These are phyloP conservation scores for Obba rivulosa DNA, from an alignment of 768 basidiomycete species.

Conservation along the genomic window DNA sequence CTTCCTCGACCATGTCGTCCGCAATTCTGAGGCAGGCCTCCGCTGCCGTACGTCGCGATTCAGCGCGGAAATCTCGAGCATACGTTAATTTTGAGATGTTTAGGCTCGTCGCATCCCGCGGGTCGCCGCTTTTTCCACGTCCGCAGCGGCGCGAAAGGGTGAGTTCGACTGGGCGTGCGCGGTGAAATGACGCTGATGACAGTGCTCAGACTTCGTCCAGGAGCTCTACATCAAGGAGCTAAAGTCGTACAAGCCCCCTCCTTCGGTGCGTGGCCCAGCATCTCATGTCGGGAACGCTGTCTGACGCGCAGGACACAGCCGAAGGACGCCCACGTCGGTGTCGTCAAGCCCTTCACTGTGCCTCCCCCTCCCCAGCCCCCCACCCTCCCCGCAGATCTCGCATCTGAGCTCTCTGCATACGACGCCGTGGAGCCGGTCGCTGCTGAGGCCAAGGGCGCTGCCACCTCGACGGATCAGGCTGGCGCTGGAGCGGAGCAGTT, in stretches of 20 bases:
- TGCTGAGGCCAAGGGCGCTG: slow-evolving; percentile 27
- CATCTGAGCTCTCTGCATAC: slow-evolving; percentile 83
- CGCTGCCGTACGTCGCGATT: slow-evolving; percentile 34
- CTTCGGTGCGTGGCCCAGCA: slow-evolving; percentile 47
- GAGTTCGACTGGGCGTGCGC: slow-evolving; percentile 15
- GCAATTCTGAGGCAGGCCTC: slow-evolving; percentile 56
- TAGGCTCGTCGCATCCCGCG: slow-evolving; percentile 52
- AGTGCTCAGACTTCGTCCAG: slow-evolving; percentile 74
- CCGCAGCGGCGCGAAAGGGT: slow-evolving; percentile 63
- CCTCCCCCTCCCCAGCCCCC: slow-evolving; percentile 76
- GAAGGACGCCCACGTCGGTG: slow-evolving; percentile 85
- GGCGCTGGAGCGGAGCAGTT: slow-evolving; percentile 60
- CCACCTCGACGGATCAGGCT: slow-evolving; percentile 33
- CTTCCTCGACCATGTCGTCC: slow-evolving; percentile 58
- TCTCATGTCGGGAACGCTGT: background rate
- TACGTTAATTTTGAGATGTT: background rate
- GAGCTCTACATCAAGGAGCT: slow-evolving; percentile 89
- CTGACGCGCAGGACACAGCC: slow-evolving; percentile 41
- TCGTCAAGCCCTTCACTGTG: slow-evolving; percentile 74
- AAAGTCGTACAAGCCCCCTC: slow-evolving; percentile 80
- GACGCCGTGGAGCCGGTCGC: slow-evolving; percentile 68
- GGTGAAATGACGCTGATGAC: slow-evolving; percentile 12
- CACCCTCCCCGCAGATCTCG: slow-evolving; percentile 74
- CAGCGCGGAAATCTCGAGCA: background rate
- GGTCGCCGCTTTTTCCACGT: slow-evolving; percentile 54